phyloP scores from a whole-genome alignment of 2,329 filamentous ascomycete species.

The Botryotinia convoluta region DNA sequence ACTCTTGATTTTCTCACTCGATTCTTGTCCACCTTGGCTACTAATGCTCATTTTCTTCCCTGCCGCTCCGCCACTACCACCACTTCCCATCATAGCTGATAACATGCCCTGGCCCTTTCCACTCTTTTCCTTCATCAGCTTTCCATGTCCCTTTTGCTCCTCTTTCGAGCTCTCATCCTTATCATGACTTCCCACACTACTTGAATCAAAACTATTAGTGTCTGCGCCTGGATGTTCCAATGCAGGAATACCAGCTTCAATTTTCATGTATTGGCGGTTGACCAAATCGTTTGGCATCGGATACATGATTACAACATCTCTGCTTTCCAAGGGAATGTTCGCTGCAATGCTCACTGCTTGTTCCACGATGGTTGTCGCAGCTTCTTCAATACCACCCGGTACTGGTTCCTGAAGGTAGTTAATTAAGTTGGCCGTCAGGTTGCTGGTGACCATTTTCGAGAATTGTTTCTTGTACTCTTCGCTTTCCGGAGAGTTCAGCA shows the following conservation, averaged over 20 bases:
- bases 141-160: constrained; percentile 33
- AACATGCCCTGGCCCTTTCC: constrained; percentile 40
- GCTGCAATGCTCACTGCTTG: constrained; percentile 80
- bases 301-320: constrained; percentile 86
- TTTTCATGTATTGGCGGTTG: constrained; percentile 75
- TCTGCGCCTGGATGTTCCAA: constrained; percentile 46
- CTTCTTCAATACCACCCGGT: constrained; percentile 79
- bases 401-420: constrained; percentile 74
- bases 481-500: constrained; percentile 63
- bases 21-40: constrained; percentile 23
- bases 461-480: constrained; percentile 66
- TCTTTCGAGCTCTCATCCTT: constrained; percentile 37
- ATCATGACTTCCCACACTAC: constrained; percentile 35
- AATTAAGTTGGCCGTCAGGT: constrained; percentile 66
- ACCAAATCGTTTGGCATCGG: constrained; percentile 74
- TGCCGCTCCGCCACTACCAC: constrained; percentile 23
- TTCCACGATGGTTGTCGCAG: constrained; percentile 89
- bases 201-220: constrained; percentile 33
- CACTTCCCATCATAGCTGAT: constrained; percentile 34
- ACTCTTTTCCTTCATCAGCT: constrained; percentile 35
- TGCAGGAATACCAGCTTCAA: constrained; percentile 66
- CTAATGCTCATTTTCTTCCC: constrained; percentile 34
- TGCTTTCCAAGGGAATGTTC: constrained; percentile 85
- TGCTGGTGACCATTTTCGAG: constrained; percentile 65
- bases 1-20: constrained; percentile 31